These are phyloP conservation scores for Picea abies DNA, from an alignment of 83 land plant species.

Conservation along the genomic window DNA sequence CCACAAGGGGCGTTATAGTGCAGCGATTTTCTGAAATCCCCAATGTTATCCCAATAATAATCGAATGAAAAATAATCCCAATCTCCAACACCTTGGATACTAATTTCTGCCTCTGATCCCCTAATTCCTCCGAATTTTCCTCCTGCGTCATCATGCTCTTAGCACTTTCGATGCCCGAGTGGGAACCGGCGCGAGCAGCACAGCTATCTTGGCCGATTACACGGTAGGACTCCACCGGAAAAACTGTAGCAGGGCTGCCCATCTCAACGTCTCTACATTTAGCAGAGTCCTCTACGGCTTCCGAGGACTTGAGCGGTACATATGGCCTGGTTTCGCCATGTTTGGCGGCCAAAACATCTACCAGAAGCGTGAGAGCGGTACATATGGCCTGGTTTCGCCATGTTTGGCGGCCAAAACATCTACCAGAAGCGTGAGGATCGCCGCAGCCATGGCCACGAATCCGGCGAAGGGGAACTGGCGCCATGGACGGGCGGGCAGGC, in stretches of 20 bases:
- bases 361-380: no score
- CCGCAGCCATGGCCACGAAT: slow-evolving; percentile 45
- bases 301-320: slow-evolving; percentile 6
- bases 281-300: not conserved
- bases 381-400: not conserved
- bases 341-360: no score
- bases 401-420: slow-evolving; percentile 48
- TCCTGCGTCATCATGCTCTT: slow-evolving; percentile 12
- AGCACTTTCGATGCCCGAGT: not conserved
- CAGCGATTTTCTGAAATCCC: slow-evolving; percentile 67
- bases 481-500: slow-evolving; percentile 55
- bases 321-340: no score
- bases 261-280: not conserved
- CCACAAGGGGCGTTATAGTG: slow-evolving; percentile 60
- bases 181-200: not conserved
- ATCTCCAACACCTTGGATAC: slow-evolving; percentile 65
- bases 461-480: slow-evolving; percentile 69
- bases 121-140: slow-evolving; percentile 11
- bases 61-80: slow-evolving; percentile 66
- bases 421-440: slow-evolving; percentile 47
- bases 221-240: not conserved
- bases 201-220: not conserved
- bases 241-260: not conserved
- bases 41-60: slow-evolving; percentile 64
- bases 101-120: slow-evolving; percentile 44